These are phyloP conservation scores for Capronia epimyces DNA, from an alignment of 2,329 filamentous ascomycete species.

Conservation along the genomic window DNA sequence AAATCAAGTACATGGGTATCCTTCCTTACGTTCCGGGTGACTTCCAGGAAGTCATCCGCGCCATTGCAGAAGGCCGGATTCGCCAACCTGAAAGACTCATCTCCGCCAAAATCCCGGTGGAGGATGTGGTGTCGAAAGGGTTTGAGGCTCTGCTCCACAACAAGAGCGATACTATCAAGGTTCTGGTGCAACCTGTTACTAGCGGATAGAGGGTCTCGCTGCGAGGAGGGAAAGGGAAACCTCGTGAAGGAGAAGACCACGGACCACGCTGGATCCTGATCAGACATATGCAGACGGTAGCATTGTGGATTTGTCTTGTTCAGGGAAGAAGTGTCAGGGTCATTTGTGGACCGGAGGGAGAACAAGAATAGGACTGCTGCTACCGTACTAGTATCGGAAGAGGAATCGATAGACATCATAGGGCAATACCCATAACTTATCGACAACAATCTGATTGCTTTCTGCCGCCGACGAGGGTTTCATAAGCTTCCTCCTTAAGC, in stretches of 20 bases:
- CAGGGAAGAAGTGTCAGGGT: too few species aligned
- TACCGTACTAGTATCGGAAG: too few species aligned
- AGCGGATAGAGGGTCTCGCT: too few species aligned
- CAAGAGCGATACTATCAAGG: background rate
- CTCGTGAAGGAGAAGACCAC: too few species aligned
- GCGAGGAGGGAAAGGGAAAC: too few species aligned
- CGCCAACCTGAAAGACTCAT: background rate
- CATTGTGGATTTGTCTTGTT: too few species aligned
- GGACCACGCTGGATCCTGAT: too few species aligned
- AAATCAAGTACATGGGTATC: background rate
- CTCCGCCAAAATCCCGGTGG: background rate
- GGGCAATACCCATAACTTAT: background rate
- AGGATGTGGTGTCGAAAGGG: background rate
- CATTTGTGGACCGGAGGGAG: too few species aligned
- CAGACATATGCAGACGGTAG: too few species aligned
- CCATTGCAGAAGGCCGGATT: background rate
- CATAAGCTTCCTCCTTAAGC: constrained; percentile 1
- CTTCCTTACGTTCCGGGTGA: background rate
- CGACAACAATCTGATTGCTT: background rate
- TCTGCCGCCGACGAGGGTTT: background rate
- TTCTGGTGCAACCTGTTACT: background rate
- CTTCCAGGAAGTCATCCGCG: background rate
- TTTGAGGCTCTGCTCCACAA: background rate
- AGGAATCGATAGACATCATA: too few species aligned
- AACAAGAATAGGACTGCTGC: too few species aligned